These are phyloP conservation scores for Nannochloris sp. DNA, from an alignment of 139 green algal genomes.

Conservation along the genomic window DNA sequence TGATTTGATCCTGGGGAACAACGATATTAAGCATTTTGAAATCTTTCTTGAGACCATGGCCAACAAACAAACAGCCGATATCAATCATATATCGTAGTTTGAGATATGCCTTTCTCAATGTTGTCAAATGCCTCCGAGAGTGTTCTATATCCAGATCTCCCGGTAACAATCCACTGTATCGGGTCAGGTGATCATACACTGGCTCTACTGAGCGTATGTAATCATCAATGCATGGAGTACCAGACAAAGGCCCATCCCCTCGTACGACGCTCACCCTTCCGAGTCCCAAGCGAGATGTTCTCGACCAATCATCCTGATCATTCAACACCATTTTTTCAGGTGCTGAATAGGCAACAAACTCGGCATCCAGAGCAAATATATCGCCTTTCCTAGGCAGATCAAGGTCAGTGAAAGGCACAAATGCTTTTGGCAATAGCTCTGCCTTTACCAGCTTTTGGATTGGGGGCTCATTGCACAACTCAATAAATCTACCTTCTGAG, in stretches of 20 bases:
- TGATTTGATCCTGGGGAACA: conserved; percentile 76
- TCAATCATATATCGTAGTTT: conserved; percentile 89
- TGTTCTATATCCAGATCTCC: conserved; percentile 68
- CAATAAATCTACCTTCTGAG: conserved; percentile 36
- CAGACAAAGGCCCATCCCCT: conserved; percentile 50
- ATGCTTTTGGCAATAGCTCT: conserved; percentile 30
- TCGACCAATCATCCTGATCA: conserved; percentile 29
- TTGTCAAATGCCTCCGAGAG: conserved; percentile 75
- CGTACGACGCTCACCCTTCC: conserved; percentile 78
- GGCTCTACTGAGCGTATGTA: conserved; percentile 83
- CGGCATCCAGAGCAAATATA: conserved; percentile 82
- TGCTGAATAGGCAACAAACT: conserved; percentile 80
- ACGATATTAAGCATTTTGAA: conserved; percentile 94
- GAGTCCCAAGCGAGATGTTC: conserved; percentile 62
- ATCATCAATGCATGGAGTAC: conserved; percentile 79
- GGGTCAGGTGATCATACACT: conserved; percentile 91
- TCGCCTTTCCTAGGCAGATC: conserved; percentile 50
- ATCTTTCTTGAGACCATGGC: conserved; percentile 91
- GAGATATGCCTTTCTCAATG: conserved; percentile 68
- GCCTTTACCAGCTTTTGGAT: conserved; percentile 34
- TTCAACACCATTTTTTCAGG: conserved; percentile 41
- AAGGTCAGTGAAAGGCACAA: conserved; percentile 47
- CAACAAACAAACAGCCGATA: conserved; percentile 76
- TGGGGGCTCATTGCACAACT: conserved; percentile 46
- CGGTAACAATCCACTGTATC: conserved; percentile 42